Percentiles rank a stretch among this genome's conserved stretches.
Evolutionary conservation across 1,284 basidiomycete genomes (phyloP).

Genomic region (Cystobasidium slooffiae): DNA sequence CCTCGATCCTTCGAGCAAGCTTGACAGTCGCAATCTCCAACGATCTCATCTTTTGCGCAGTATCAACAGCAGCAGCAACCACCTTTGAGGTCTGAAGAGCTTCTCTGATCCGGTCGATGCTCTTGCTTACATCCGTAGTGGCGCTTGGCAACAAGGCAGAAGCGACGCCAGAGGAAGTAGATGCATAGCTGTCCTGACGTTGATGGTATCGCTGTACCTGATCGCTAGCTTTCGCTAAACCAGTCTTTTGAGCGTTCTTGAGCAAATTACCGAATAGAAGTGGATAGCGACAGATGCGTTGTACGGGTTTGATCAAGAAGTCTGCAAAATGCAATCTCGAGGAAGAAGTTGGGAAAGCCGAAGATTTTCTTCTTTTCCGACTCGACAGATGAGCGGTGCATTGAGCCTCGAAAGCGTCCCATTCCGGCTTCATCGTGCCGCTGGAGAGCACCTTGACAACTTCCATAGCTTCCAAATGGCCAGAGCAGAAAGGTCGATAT

Average conservation of each 20-base stretch:
- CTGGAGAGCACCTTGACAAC: constrained; percentile 62
- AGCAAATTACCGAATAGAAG: constrained; percentile 51
- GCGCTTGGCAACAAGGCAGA: not conserved
- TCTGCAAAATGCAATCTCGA: constrained; percentile 51
- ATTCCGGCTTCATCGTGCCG: constrained; percentile 66
- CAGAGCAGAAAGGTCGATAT: constrained; percentile 82
- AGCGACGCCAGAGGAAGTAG: too few species aligned
- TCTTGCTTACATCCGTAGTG: not conserved
- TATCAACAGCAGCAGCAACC: constrained; percentile 45
- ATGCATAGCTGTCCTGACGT: too few species aligned
- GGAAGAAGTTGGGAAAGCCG: constrained; percentile 32
- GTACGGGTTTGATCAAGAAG: constrained; percentile 55
- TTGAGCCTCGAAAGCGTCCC: constrained; percentile 77
- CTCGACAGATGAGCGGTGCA: constrained; percentile 60
- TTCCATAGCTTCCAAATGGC: constrained; percentile 76
- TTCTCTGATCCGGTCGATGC: constrained; percentile 26
- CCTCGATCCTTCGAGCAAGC: constrained; percentile 50
- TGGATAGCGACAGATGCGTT: constrained; percentile 54
- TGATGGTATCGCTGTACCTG: too few species aligned
- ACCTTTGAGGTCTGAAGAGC: constrained; percentile 30
- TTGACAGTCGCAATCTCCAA: constrained; percentile 49
- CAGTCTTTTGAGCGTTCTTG: constrained; percentile 46
- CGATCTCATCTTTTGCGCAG: constrained; percentile 48
- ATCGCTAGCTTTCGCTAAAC: not conserved
- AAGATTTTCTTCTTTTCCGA: constrained; percentile 49